phyloP scores from a whole-genome alignment of 306 rosid genomes.

The Sicyos edulis region DNA sequence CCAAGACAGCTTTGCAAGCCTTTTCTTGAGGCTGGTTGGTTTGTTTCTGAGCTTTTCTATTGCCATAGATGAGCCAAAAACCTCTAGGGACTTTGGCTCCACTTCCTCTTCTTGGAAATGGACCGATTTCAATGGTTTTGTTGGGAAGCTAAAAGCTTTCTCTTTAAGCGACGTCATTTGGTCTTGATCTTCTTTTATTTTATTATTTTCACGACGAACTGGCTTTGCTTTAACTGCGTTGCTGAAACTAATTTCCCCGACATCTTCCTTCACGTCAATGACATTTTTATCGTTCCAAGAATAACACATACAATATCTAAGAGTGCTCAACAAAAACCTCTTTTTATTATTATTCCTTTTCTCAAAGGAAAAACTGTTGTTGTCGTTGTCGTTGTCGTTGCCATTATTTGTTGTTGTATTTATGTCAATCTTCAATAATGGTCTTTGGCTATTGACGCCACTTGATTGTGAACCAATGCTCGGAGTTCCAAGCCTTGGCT shows the following conservation, averaged over 20 bases:
- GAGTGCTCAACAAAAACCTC: conserved; percentile 18
- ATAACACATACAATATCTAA: conserved; percentile 44
- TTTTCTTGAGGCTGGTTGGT: conserved; percentile 55
- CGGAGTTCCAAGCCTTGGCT: conserved; percentile 41
- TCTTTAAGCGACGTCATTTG: background rate
- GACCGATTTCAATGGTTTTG: conserved; percentile 18
- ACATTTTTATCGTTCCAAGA: conserved; percentile 53
- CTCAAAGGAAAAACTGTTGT: too few species aligned
- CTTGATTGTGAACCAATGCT: conserved; percentile 78
- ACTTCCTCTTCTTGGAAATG: conserved; percentile 25
- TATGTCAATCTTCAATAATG: conserved; percentile 25
- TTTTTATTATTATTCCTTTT: too few species aligned
- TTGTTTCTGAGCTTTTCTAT: conserved; percentile 19
- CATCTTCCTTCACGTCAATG: conserved; percentile 31
- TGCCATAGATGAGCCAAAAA: conserved; percentile 46
- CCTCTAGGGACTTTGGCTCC: conserved; percentile 59
- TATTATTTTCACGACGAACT: too few species aligned
- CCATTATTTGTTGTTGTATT: too few species aligned
- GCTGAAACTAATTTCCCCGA: conserved; percentile 52
- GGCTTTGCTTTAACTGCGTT: conserved; percentile 17
- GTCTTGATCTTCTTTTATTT: too few species aligned
- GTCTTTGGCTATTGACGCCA: conserved; percentile 48
- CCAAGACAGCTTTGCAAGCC: conserved; percentile 25
- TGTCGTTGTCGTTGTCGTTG: too few species aligned
- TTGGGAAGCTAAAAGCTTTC: conserved; percentile 30